A percentile compares a stretch with the other conserved stretches of the same genome.
Conservation (phyloP, 2,329 filamentous ascomycete genomes). For the Paraphoma sp. region DNA sequence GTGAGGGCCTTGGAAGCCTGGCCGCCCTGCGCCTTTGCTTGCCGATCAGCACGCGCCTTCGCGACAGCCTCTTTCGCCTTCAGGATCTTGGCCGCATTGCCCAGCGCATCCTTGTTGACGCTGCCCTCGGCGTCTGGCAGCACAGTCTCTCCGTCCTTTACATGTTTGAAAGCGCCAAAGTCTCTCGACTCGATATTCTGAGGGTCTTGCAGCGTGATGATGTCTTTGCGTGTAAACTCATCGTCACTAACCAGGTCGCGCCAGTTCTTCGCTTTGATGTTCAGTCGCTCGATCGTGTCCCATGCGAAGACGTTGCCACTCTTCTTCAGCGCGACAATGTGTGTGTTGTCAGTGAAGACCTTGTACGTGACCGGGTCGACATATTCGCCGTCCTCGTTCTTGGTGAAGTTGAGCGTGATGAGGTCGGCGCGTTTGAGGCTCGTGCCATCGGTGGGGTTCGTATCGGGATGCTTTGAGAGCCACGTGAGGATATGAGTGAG, state of each 20-base stretch:
- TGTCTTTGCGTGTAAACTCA: slow-evolving; percentile 86
- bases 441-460: slow-evolving; percentile 86
- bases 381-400: slow-evolving; percentile 89
- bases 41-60: slow-evolving; percentile 78
- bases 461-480: slow-evolving; percentile 91
- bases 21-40: slow-evolving; percentile 45
- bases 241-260: slow-evolving; percentile 85
- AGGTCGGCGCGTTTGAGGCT: slow-evolving; percentile 81
- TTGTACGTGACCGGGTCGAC: slow-evolving; percentile 98
- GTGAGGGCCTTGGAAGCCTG: slow-evolving; percentile 24
- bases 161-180: slow-evolving; percentile 84
- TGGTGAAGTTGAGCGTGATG: slow-evolving; percentile 88
- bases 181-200: slow-evolving; percentile 86
- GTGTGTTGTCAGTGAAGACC: slow-evolving; percentile 96
- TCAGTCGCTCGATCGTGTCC: slow-evolving; percentile 94
- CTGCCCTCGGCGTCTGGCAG: slow-evolving; percentile 72
- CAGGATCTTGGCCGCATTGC: slow-evolving; percentile 80
- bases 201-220: slow-evolving; percentile 95
- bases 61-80: slow-evolving; percentile 95
- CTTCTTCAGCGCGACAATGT: slow-evolving; percentile 84
- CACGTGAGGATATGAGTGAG: slow-evolving; percentile 92
- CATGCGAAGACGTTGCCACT: slow-evolving; percentile 96
- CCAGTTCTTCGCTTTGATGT: slow-evolving; percentile 98
- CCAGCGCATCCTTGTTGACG: slow-evolving; percentile 82
- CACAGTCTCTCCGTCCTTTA: slow-evolving; percentile 82